Evolutionary conservation across 2,329 filamentous ascomycete genomes (phyloP).

Genomic region (Pseudocercospora musae): DNA sequence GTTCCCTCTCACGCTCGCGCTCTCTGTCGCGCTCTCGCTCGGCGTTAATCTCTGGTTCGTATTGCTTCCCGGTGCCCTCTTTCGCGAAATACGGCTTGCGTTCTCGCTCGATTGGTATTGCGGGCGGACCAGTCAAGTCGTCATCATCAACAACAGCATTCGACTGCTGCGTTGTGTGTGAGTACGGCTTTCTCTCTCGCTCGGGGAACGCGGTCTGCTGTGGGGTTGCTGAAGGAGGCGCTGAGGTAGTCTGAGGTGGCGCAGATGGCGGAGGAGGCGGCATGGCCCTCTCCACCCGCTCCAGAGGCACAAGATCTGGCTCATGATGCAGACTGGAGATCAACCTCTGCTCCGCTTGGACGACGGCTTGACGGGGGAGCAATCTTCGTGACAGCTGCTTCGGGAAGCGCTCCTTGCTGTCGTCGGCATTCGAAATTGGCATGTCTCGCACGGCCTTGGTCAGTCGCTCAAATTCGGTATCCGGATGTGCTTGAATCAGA

Average conservation of each 20-base stretch:
- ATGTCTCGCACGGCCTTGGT: constrained; percentile 65
- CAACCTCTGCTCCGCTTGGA: constrained; percentile 57
- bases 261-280: constrained; percentile 34
- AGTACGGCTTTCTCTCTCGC: constrained; percentile 43
- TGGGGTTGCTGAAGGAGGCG: constrained; percentile 18
- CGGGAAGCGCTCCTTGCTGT: constrained; percentile 69
- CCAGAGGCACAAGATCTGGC: constrained; percentile 46
- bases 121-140: constrained; percentile 39
- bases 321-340: constrained; percentile 45
- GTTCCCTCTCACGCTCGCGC: constrained; percentile 15
- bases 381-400: constrained; percentile 73
- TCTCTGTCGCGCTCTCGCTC: constrained; percentile 17
- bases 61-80: constrained; percentile 58
- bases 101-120: constrained; percentile 60
- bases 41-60: constrained; percentile 33
- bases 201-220: constrained; percentile 33
- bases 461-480: constrained; percentile 69
- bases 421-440: constrained; percentile 64
- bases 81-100: constrained; percentile 62
- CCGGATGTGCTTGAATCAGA: constrained; percentile 72
- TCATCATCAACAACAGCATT: constrained; percentile 35
- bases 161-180: constrained; percentile 28
- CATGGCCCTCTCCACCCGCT: constrained; percentile 33
- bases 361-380: constrained; percentile 60
- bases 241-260: constrained; percentile 4